phyloP scores from a whole-genome alignment of 2,329 filamentous ascomycete genomes.

The Xenoacremonium recifei region DNA sequence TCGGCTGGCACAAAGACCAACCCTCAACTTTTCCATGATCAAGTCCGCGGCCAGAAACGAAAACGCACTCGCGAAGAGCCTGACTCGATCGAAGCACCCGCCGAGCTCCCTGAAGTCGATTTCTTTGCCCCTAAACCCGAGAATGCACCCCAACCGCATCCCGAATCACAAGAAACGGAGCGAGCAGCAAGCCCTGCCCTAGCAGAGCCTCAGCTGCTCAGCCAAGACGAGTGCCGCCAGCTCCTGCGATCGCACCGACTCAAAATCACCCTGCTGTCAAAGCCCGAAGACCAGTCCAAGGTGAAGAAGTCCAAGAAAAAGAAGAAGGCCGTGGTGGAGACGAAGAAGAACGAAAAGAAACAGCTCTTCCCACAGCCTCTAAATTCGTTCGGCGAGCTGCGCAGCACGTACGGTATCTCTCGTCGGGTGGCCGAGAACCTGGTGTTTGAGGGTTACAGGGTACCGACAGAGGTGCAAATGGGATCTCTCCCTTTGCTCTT shows the following conservation, averaged over 20 bases:
- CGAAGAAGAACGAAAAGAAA: slow-evolving; percentile 53
- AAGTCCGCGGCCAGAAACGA: slow-evolving; percentile 51
- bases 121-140: slow-evolving; percentile 56
- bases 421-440: slow-evolving; percentile 75
- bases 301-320: slow-evolving; percentile 56
- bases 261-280: slow-evolving; percentile 76
- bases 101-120: slow-evolving; percentile 48
- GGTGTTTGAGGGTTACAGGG: slow-evolving; percentile 75
- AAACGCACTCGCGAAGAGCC: slow-evolving; percentile 47
- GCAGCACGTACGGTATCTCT: slow-evolving; percentile 70
- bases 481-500: slow-evolving; percentile 79
- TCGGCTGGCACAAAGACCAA: slow-evolving; percentile 63
- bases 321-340: slow-evolving; percentile 45
- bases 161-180: slow-evolving; percentile 18
- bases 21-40: slow-evolving; percentile 68
- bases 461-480: slow-evolving; percentile 93
- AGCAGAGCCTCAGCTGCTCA: slow-evolving; percentile 40
- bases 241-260: slow-evolving; percentile 78
- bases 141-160: slow-evolving; percentile 29
- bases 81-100: slow-evolving; percentile 23
- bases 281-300: slow-evolving; percentile 39
- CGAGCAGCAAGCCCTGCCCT: slow-evolving; percentile 27
- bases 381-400: slow-evolving; percentile 71
- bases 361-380: slow-evolving; percentile 79
- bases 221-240: slow-evolving; percentile 70